Base-by-base conservation (phyloP, 257 asterid species). In the Capsicum pubescens region DNA sequence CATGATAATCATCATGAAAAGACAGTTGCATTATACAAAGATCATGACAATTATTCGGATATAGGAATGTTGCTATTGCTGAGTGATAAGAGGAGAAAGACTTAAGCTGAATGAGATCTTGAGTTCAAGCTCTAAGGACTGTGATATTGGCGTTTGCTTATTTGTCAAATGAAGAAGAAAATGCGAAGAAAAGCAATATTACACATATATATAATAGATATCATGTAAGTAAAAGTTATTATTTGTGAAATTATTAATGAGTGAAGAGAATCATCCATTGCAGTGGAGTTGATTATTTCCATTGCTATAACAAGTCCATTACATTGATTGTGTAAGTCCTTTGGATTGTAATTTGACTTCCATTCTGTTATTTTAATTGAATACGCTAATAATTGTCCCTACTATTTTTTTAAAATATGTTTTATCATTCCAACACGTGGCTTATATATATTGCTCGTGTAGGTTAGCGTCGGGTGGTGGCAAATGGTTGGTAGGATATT, bases 61-160 rank as follows among this genome's bases (percentile, higher is more conserved):
- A 48, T 89, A 88, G 95, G 88, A 19, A 84, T 88, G 85, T 86
- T 93, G 70, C 83, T 89, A 4, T 57, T 89, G 85, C 90, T 88
- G 83, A 87, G 87, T 86, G 92, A 87, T 59, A 68, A n/a, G 91
- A 21, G 90, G 87, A 44, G 93, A 88, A 87, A 90, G 86, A 3
- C 76, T 77, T 3, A 91, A 87, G 87, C 81, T 91, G 68, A 87
- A 84, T 84, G 91, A 88, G 35, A 83, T 89, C 57, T 85, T 91
- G 86, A 87, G 85, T 86, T 87, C 89, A 7, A 84, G 83, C 81
- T 86, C 91, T 8, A 93, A 88, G 32, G 92, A 88, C 58, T 84
- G 85, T 83, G 94, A 93, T 87, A 86, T 90, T 86, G 95, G 95
- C 54, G 84, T 93, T 74, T 93, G 90, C 87, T n/a, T 91, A 81